phyloP scores from a whole-genome alignment of 108 stramenopile genomes.

The Cyclostephanos invisitatus region DNA sequence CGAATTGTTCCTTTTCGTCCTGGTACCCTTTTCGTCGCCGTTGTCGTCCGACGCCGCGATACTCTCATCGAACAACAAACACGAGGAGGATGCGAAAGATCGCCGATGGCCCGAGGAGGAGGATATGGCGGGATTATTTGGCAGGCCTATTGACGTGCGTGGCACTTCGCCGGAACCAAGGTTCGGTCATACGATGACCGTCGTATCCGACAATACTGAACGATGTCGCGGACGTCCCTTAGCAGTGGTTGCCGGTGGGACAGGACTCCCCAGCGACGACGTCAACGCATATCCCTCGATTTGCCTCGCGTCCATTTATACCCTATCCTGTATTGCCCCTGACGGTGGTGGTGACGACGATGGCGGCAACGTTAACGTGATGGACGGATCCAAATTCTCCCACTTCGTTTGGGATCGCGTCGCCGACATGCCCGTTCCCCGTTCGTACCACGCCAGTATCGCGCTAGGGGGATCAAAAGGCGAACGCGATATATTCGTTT shows the following conservation, averaged over 20 bases:
- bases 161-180: constrained; percentile 56
- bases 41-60: background rate
- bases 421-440: constrained; percentile 38
- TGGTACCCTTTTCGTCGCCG: background rate
- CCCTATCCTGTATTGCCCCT: constrained; percentile 31
- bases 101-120: constrained; percentile 5
- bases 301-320: constrained; percentile 30
- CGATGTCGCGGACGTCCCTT: constrained; percentile 25
- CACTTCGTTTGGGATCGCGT: constrained; percentile 49
- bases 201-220: constrained; percentile 26
- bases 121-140: constrained; percentile 14
- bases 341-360: background rate
- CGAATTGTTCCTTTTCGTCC: constrained; percentile 51
- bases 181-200: constrained; percentile 76
- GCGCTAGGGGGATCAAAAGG: background rate
- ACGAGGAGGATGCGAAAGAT: background rate
- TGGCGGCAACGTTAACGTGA: too few relatives aligned
- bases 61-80: background rate
- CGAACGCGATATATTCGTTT: constrained; percentile 38
- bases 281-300: constrained; percentile 9
- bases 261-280: constrained; percentile 5
- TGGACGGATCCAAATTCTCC: constrained; percentile 2
- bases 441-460: constrained; percentile 36
- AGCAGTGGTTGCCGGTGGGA: constrained; percentile 42
- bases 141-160: constrained; percentile 45